Percentiles rank a stretch among this genome's conserved stretches.
phyloP scores from a whole-genome alignment of 805 yeast species.

The Priceomyces fermenticarens region DNA sequence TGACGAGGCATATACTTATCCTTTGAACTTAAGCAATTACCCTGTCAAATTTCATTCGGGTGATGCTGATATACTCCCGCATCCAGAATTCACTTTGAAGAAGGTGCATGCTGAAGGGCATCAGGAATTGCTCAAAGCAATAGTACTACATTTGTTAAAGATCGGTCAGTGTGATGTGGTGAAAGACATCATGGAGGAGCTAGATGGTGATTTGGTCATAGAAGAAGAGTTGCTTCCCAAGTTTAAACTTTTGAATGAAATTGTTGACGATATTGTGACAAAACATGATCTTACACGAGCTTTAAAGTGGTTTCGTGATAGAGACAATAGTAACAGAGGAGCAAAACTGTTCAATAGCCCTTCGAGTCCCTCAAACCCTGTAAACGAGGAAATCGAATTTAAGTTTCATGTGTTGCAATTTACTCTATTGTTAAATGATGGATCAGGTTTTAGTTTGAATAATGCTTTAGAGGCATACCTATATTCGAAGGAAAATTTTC shows the following conservation, averaged over 20 bases:
- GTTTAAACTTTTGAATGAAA: conserved; percentile 27
- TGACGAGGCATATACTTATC: conserved; percentile 42
- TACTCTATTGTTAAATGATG: conserved; percentile 25
- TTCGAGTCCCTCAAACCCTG: conserved; percentile 1
- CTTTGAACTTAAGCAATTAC: conserved; percentile 26
- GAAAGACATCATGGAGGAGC: conserved; percentile 23
- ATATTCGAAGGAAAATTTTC: conserved; percentile 37
- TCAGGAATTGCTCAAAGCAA: conserved; percentile 31
- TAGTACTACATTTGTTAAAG: conserved; percentile 36
- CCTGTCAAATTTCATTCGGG: conserved; percentile 15
- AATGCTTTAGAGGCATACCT: conserved; percentile 30
- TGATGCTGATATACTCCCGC: neutral
- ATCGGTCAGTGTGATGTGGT: conserved; percentile 38
- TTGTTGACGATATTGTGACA: conserved; percentile 30
- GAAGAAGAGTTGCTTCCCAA: conserved; percentile 21
- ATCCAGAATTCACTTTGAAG: conserved; percentile 7
- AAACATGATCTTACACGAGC: conserved; percentile 31
- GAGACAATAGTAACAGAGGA: conserved; percentile 14
- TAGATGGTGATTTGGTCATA: conserved; percentile 15
- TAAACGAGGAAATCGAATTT: conserved; percentile 28
- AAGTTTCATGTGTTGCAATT: conserved; percentile 41
- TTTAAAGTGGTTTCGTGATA: conserved; percentile 30
- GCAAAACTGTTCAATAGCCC: conserved; percentile 2
- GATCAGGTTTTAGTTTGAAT: conserved; percentile 14
- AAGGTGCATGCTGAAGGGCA: conserved; percentile 22